Base-by-base conservation (phyloP, 176 grass and related monocot genomes). In the Bromus sterilis region DNA sequence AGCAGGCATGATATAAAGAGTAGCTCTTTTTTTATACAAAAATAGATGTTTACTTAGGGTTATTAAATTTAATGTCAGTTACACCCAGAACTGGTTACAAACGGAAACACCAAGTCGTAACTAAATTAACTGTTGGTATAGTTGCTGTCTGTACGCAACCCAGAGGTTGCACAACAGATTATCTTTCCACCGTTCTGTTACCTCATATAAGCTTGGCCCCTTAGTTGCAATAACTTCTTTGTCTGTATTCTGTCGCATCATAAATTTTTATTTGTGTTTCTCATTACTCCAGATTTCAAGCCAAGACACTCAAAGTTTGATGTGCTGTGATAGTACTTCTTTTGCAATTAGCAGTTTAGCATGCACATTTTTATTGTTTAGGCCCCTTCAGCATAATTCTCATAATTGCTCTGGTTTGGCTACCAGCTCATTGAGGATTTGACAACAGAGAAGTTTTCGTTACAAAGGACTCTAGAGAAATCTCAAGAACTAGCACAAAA, bases 371-470 rank as follows among this genome's bases (percentile, higher is more conserved):
- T 81, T 78, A 6, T 66, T 82, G 44, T 77, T 72, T 59, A 78
- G 4, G 20, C 13, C 21, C 1, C 35, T 79, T 75, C 7, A 11
- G 26, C 37, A 78, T 66, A 75, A 7, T 82, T 21, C 68, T 91
- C 71, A 91, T 42, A 65, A 11, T 4, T 77, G 46, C 35, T 69
- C 44, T 77, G 72, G 23, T 90, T 77, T 87, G 80, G 44, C 66
- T 80, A 35, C 48, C 91, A 99, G 97, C 87, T 95, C 60, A 99
- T 99, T 63, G 93, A 99, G 63, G 97, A 99, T 92, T 87, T 99
- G 85, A 99, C 97, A 56, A 86, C 89, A 90, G 93, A 96, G 69
- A 99, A 99, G 55, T 99, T 99, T 35, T 89, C 97, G 21, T 86
- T 99, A 48, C 93, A 99, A 90, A 91, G 85, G 56, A 92, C 89